phyloP scores from a whole-genome alignment of 148 eudicot genomes.

The Silene uniflora region DNA sequence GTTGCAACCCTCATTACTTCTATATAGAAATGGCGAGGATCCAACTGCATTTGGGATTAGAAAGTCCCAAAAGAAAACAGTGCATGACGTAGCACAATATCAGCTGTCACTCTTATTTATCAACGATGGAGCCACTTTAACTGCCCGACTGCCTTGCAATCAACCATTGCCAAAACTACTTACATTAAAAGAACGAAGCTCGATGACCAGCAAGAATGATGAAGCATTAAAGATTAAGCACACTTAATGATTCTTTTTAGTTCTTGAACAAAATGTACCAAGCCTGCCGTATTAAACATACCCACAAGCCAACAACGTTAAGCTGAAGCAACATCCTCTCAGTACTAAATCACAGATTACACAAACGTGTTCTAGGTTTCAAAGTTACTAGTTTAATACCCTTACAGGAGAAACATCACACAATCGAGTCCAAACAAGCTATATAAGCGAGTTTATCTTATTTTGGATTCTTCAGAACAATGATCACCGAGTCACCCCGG shows the following conservation, averaged over 20 bases:
- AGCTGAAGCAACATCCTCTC: neutral
- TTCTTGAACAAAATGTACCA: neutral
- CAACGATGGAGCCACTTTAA: no score
- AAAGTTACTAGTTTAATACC: neutral
- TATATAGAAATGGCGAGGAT: no score
- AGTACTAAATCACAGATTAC: slow-evolving; percentile 1
- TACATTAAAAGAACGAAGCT: no score
- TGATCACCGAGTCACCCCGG: slow-evolving; percentile 90
- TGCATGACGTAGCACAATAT: no score
- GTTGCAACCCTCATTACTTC: no score
- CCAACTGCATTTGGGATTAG: no score
- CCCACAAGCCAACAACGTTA: neutral
- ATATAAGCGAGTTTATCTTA: slow-evolving; percentile 24
- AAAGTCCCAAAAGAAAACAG: no score
- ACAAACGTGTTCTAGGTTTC: neutral
- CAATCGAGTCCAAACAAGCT: neutral
- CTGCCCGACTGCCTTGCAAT: no score
- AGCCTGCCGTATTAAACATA: neutral
- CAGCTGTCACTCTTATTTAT: no score
- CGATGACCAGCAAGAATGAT: neutral
- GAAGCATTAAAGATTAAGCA: neutral
- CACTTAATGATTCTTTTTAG: neutral
- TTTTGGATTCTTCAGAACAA: slow-evolving; percentile 90
- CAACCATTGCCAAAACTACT: no score
- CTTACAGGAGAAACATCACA: slow-evolving; percentile 1